A percentile compares a stretch with the other conserved stretches of the same genome.
Evolutionary conservation across 352 stramenopile genomes (phyloP).

Genomic region (Pseudoperonospora humuli): DNA sequence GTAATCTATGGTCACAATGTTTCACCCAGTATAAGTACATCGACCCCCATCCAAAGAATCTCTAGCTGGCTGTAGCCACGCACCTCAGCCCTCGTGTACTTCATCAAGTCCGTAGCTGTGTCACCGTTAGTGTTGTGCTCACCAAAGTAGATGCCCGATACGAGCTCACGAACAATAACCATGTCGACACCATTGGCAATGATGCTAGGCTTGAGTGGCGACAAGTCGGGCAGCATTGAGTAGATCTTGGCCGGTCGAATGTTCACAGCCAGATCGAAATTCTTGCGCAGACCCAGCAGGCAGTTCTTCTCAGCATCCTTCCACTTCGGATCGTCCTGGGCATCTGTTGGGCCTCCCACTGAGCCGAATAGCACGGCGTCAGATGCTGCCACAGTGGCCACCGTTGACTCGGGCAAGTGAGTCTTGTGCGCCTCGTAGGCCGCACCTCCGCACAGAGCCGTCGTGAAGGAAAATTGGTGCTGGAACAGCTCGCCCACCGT

Average conservation of each 20-base stretch:
- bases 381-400: slow-evolving; percentile 87
- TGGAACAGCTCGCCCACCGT: slow-evolving; percentile 71
- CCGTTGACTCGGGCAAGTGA: slow-evolving; percentile 92
- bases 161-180: slow-evolving; percentile 97
- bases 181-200: slow-evolving; percentile 95
- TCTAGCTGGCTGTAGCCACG: neutral
- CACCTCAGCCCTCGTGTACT: slow-evolving; percentile 93
- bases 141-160: slow-evolving; percentile 99
- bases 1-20: slow-evolving; percentile 30
- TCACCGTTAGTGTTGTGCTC: slow-evolving; percentile 66
- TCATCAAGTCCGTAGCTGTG: slow-evolving; percentile 93
- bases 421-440: slow-evolving; percentile 88
- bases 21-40: neutral
- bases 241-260: slow-evolving; percentile 97
- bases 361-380: slow-evolving; percentile 94
- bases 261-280: slow-evolving; percentile 97
- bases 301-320: slow-evolving; percentile 93
- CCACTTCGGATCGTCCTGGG: slow-evolving; percentile 83
- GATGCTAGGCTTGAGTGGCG: slow-evolving; percentile 95
- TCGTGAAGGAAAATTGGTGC: slow-evolving; percentile 90
- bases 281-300: slow-evolving; percentile 95
- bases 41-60: neutral
- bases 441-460: slow-evolving; percentile 93
- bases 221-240: slow-evolving; percentile 94
- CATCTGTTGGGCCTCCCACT: slow-evolving; percentile 93